Percentiles rank a stretch among this genome's conserved stretches.
phyloP scores from a whole-genome alignment of 805 yeast genomes.

The Saccharomycopsis capsularis region DNA sequence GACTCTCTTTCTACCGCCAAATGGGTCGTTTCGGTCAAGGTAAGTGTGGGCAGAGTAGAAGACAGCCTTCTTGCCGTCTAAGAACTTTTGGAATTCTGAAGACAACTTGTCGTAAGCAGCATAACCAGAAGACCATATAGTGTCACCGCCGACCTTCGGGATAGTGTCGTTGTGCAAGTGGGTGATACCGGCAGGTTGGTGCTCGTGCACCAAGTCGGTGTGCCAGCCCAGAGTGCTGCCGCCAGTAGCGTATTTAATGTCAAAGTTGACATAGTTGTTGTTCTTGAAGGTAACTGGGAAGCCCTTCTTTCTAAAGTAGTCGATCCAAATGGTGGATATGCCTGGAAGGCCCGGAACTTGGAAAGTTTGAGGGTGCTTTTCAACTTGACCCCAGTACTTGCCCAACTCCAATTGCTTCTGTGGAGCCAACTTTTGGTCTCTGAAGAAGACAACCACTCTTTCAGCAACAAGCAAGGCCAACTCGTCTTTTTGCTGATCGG shows the following conservation, averaged over 20 bases:
- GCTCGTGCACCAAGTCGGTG: conserved; percentile 50
- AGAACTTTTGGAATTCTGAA: conserved; percentile 39
- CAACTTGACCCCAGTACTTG: conserved; percentile 39
- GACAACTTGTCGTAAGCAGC: conserved; percentile 49
- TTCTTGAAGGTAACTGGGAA: conserved; percentile 10
- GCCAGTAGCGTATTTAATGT: conserved; percentile 15
- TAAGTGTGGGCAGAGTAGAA: conserved; percentile 37
- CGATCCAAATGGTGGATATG: conserved; percentile 29
- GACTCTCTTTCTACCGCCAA: conserved; percentile 40
- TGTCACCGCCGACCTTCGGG: conserved; percentile 48
- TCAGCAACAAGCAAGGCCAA: conserved; percentile 41
- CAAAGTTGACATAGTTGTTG: conserved; percentile 19
- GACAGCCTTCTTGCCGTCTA: conserved; percentile 39
- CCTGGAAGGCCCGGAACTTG: conserved; percentile 33
- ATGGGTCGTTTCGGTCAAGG: conserved; percentile 38
- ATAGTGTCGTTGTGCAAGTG: conserved; percentile 46
- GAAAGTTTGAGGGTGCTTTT: conserved; percentile 33
- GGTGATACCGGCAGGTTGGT: conserved; percentile 50
- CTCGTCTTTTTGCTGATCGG: conserved; percentile 38
- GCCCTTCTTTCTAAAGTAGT: conserved; percentile 13
- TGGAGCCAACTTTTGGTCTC: conserved; percentile 40
- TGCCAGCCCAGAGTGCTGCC: conserved; percentile 36
- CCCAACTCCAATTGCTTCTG: conserved; percentile 40
- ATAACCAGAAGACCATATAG: conserved; percentile 46
- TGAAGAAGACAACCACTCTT: conserved; percentile 43